Base-by-base conservation (phyloP, 2,329 filamentous ascomycete genomes). In the Alternaria infectoria region DNA sequence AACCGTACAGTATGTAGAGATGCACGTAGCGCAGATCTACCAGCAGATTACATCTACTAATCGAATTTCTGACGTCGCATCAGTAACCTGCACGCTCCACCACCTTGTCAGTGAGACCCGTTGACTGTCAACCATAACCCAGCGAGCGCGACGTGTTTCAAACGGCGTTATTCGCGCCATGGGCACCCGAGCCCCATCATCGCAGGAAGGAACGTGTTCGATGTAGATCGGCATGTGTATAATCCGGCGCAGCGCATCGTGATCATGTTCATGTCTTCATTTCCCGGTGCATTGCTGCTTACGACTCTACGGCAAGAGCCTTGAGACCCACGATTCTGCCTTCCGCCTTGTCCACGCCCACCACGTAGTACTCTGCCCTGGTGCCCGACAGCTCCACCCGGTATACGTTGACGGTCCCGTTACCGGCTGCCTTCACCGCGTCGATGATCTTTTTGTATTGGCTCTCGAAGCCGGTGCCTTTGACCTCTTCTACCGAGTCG, bases 311-410 rank as follows among this genome's bases (percentile, higher is more conserved):
- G 25, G 90, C 88, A 81, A 93, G 82, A 11, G 90, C 92, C 85
- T 93, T 95, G 59, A 91, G 85, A 13, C 94, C 94, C 8, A 97
- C 88, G 63, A 97, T 74, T 80, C 85, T 86, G 17, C 84, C 86
- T 12, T 85, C 86, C 54, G 86, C 82, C 15, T 81, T 81, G 73
- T 90, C 85, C 69, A 91, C 77, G 21, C 87, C 88, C 50, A 97
- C 82, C 62, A 97, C 83, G 86, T 90, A 97, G 80, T 97, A 97
- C 81, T 96, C 92, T 13, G 86, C 85, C 75, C 90, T 86, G 25
- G 89, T 88, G 12, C 83, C 83, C 47, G 87, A 88, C 71, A 87
- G 83, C 62, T 85, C 82, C 9, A 96, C 88, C 57, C 87, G 84
- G 74, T 96, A 97, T 21, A 97, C 89, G 75, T 90, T 88, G 56